These are phyloP conservation scores for Sarcomyxa edulis DNA, from an alignment of 768 basidiomycete genomes.

Conservation along the genomic window DNA sequence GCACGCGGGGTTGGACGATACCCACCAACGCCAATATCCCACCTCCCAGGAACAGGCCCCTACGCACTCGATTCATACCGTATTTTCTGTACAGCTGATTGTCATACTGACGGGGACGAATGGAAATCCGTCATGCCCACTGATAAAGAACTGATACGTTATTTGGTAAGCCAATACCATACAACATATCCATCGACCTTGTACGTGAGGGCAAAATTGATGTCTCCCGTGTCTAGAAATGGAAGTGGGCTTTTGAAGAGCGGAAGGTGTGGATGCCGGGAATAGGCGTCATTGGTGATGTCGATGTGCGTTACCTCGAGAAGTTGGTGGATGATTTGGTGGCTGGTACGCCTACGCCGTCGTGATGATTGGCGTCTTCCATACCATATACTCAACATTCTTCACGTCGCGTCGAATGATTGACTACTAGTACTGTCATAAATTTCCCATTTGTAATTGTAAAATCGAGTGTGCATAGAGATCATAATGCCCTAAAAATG, in stretches of 20 bases:
- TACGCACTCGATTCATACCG: constrained; percentile 77
- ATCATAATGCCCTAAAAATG: no score
- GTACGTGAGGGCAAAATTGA: background rate
- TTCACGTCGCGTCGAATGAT: no score
- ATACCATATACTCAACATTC: no score
- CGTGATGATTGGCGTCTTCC: background rate
- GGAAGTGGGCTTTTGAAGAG: constrained; percentile 66
- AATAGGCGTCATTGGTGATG: constrained; percentile 32
- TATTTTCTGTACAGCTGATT: constrained; percentile 49
- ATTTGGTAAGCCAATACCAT: constrained; percentile 42
- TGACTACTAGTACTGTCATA: no score
- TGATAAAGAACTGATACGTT: constrained; percentile 68
- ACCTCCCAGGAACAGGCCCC: constrained; percentile 58
- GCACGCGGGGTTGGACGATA: no score
- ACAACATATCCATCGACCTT: background rate
- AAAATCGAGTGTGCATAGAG: no score
- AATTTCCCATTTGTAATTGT: no score
- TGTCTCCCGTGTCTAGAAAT: constrained; percentile 40
- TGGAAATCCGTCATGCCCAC: constrained; percentile 60
- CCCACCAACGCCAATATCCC: constrained; percentile 44
- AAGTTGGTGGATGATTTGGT: constrained; percentile 33
- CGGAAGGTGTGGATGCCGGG: constrained; percentile 45
- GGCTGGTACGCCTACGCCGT: background rate
- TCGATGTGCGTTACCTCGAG: constrained; percentile 31
- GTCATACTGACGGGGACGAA: constrained; percentile 32